Conservation (phyloP, 306 rosid genomes). For the Mucuna pruriens region DNA sequence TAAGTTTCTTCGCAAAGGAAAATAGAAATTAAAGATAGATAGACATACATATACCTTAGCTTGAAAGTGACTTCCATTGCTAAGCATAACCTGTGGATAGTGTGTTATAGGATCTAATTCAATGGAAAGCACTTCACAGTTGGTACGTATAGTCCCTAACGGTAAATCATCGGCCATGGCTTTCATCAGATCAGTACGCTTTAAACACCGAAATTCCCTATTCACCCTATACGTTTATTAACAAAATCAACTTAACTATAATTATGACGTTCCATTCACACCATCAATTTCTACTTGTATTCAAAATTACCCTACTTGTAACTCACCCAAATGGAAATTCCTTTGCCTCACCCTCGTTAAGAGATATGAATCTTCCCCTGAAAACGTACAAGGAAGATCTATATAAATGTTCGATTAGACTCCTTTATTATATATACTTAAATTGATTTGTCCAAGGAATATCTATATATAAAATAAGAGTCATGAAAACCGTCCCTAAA, state of each 20-base stretch:
- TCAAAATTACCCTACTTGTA: not conserved
- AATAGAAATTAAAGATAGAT: too few species aligned
- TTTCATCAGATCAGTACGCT: conserved; percentile 53
- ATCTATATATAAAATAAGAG: too few species aligned
- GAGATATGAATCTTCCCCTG: conserved; percentile 36
- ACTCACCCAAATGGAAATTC: conserved; percentile 49
- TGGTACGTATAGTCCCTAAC: conserved; percentile 46
- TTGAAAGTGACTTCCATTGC: conserved; percentile 45
- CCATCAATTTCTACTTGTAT: not conserved
- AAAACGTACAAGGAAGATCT: not conserved
- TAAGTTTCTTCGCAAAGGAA: too few species aligned
- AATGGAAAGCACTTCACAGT: conserved; percentile 46
- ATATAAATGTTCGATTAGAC: too few species aligned
- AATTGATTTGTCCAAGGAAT: too few species aligned
- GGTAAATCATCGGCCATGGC: conserved; percentile 54
- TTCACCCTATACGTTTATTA: conserved; percentile 14
- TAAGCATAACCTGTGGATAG: conserved; percentile 42
- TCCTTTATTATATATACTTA: too few species aligned
- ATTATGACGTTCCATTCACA: not conserved
- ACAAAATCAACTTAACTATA: not conserved
- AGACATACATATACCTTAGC: conserved; percentile 58
- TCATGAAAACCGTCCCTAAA: too few species aligned
- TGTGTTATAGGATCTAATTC: conserved; percentile 43
- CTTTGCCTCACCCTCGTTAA: conserved; percentile 17
- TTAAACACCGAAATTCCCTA: conserved; percentile 54